Evolutionary conservation across 2,329 filamentous ascomycete genomes (phyloP).

Genomic region (Alternaria sp.): DNA sequence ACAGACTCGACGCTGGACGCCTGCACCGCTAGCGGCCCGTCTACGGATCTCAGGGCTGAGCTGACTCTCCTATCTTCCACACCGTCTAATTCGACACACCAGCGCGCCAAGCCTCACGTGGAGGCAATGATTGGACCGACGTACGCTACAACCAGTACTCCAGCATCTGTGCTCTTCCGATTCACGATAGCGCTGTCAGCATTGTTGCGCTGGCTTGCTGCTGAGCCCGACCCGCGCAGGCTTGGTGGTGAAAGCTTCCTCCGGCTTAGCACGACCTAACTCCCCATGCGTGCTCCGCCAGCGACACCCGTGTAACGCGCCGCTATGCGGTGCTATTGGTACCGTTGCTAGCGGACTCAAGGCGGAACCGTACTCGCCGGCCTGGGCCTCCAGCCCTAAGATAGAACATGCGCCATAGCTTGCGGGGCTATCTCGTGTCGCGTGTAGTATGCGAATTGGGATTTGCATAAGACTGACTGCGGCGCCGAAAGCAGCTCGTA

Average conservation of each 20-base stretch:
- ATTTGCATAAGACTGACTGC: conserved; percentile 11
- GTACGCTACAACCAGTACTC: neutral
- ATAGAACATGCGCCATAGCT: conserved; percentile 7
- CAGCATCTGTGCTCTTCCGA: neutral
- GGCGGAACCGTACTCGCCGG: neutral
- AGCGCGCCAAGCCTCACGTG: conserved; percentile 9
- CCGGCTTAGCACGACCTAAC: conserved; percentile 2
- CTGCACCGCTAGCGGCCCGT: conserved; percentile 1
- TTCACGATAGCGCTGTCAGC: conserved; percentile 1
- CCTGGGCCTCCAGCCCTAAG: neutral
- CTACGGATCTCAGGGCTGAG: conserved; percentile 2
- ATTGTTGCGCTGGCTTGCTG: neutral
- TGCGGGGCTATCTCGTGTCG: neutral
- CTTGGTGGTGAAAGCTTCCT: neutral
- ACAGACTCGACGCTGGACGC: neutral
- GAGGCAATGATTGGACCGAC: neutral
- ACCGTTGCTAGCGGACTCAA: conserved; percentile 5
- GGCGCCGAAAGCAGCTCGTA: neutral
- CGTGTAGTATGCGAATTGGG: conserved; percentile 2
- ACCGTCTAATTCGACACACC: conserved; percentile 7
- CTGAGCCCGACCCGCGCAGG: neutral
- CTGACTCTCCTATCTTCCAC: conserved; percentile 1
- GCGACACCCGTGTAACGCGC: conserved; percentile 12
- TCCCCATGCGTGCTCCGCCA: conserved; percentile 8
- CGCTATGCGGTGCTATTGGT: conserved; percentile 16